Percentiles rank a stretch among this genome's conserved stretches.
Evolutionary conservation across 495 filamentous ascomycete genomes (phyloP).

Genomic region (Glarea lozoyensis): DNA sequence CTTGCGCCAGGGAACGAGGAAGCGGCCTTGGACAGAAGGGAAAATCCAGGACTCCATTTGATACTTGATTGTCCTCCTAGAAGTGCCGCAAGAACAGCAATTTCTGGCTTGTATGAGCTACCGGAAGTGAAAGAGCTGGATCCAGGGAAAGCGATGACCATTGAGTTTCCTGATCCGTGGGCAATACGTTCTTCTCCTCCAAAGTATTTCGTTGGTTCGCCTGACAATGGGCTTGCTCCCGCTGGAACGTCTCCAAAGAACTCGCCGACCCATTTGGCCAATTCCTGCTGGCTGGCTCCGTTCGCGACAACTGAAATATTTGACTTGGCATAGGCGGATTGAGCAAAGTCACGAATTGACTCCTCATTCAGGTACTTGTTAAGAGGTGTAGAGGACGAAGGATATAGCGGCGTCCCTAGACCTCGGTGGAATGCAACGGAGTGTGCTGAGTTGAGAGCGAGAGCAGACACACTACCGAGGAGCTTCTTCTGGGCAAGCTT

Average conservation of each 20-base stretch:
- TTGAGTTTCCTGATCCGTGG: conserved; percentile 58
- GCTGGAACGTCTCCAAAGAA: conserved; percentile 62
- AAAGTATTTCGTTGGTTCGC: conserved; percentile 66
- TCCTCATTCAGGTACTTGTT: conserved; percentile 70
- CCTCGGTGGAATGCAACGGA: conserved; percentile 88
- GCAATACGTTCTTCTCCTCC: conserved; percentile 90
- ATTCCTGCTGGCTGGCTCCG: conserved; percentile 63
- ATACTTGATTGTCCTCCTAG: conserved; percentile 84
- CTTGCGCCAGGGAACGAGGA: conserved; percentile 52
- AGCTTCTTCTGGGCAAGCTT: conserved; percentile 61
- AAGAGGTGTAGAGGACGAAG: conserved; percentile 57
- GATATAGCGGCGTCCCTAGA: conserved; percentile 68
- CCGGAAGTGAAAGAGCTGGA: conserved; percentile 62
- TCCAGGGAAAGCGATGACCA: conserved; percentile 89
- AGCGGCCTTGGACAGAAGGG: conserved; percentile 70
- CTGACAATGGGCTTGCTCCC: conserved; percentile 18
- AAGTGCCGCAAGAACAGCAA: conserved; percentile 77
- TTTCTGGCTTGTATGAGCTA: conserved; percentile 76
- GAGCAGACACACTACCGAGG: conserved; percentile 51
- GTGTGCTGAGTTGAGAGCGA: conserved; percentile 82
- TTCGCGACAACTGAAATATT: conserved; percentile 89
- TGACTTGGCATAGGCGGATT: conserved; percentile 71
- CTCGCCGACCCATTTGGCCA: conserved; percentile 85
- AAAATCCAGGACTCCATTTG: conserved; percentile 95
- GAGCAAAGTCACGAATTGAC: conserved; percentile 60